phyloP scores from a whole-genome alignment of 495 filamentous ascomycete genomes.

The Pseudoneurospora amorphoporcata region DNA sequence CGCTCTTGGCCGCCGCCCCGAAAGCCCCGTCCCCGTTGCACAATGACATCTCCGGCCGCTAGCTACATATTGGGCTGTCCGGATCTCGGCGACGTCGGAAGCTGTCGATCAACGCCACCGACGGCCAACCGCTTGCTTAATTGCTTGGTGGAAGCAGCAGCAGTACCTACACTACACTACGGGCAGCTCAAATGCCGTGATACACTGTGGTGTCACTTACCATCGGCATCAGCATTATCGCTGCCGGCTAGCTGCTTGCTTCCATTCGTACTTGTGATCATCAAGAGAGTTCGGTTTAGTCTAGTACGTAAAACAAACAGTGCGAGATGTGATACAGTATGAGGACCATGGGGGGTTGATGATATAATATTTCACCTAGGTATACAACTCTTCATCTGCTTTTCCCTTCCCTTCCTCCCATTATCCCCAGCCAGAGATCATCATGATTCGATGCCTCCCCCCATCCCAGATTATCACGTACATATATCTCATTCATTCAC shows the following conservation, averaged over 20 bases:
- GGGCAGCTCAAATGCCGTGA: background rate
- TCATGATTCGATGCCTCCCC: background rate
- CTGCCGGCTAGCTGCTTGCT: background rate
- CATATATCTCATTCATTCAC: background rate
- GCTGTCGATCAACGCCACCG: background rate
- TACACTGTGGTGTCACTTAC: background rate
- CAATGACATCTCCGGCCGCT: background rate
- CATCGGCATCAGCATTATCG: background rate
- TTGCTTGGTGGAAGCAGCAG: background rate
- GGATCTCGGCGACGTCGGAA: background rate
- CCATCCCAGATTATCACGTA: background rate
- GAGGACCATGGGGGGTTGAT: background rate
- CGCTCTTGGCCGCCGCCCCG: background rate
- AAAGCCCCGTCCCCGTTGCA: background rate
- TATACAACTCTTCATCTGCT: background rate
- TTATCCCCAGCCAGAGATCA: background rate
- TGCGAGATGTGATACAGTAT: background rate
- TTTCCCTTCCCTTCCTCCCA: background rate
- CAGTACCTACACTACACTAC: background rate
- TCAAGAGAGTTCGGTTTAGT: background rate
- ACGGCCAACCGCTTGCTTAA: background rate
- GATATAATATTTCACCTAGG: background rate
- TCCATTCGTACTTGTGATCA: background rate
- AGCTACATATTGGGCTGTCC: background rate
- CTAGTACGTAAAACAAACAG: background rate